Conservation (phyloP, 768 basidiomycete genomes). For the Lactifluus volemus region DNA sequence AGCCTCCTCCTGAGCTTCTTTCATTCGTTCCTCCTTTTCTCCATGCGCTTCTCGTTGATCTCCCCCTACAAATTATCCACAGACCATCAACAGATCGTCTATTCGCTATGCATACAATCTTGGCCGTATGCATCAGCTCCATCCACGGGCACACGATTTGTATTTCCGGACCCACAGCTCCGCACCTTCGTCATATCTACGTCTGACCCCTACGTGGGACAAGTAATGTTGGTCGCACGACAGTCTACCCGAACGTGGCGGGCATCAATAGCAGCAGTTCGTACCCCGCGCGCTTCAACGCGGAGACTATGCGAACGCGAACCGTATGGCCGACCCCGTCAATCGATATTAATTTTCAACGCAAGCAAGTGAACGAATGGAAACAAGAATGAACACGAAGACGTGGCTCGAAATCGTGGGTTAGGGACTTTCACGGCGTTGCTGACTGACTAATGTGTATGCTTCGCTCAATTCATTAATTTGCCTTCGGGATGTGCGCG, state of each 20-base stretch:
- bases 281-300: conserved; percentile 23
- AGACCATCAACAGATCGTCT: conserved; percentile 32
- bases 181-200: neutral
- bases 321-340: too few relatives aligned
- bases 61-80: conserved; percentile 24
- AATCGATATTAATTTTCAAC: too few relatives aligned
- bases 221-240: conserved; percentile 3
- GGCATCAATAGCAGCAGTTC: conserved; percentile 26
- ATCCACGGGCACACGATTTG: conserved; percentile 13
- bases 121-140: conserved; percentile 14
- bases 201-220: conserved; percentile 5
- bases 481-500: neutral
- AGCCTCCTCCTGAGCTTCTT: conserved; percentile 14
- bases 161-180: conserved; percentile 12
- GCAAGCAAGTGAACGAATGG: conserved; percentile 8
- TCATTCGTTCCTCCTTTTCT: conserved; percentile 26
- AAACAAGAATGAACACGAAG: too few relatives aligned
- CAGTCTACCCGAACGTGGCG: conserved; percentile 26
- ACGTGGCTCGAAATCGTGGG: too few relatives aligned
- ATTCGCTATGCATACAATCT: conserved; percentile 26
- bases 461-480: neutral
- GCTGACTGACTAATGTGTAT: too few relatives aligned
- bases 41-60: conserved; percentile 31
- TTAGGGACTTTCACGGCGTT: too few relatives aligned
- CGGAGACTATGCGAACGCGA: conserved; percentile 27